phyloP scores from a whole-genome alignment of 2,329 filamentous ascomycete species.

The Xylariaceae sp. region DNA sequence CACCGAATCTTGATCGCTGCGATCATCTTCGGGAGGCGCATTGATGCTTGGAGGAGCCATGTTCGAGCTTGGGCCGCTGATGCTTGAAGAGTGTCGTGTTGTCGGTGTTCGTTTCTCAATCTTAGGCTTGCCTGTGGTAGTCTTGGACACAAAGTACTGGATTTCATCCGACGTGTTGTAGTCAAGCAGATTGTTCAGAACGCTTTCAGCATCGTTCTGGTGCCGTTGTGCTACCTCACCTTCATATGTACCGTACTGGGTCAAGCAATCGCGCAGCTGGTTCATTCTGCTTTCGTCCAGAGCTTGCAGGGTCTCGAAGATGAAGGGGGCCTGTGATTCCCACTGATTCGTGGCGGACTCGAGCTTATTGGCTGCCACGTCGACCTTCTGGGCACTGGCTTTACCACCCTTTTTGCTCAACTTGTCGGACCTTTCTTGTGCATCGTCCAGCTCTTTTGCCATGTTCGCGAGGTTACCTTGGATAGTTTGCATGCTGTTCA shows the following conservation, averaged over 20 bases:
- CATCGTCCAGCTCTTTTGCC: conserved; percentile 79
- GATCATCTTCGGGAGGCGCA: conserved; percentile 31
- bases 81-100: conserved; percentile 36
- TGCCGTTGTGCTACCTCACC: conserved; percentile 78
- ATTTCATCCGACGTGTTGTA: conserved; percentile 86
- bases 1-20: conserved; percentile 42
- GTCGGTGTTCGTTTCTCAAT: conserved; percentile 39
- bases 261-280: conserved; percentile 83
- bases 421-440: conserved; percentile 83
- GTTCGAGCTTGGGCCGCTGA: conserved; percentile 21
- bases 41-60: conserved; percentile 24
- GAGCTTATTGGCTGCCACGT: conserved; percentile 66
- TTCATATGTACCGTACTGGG: conserved; percentile 90
- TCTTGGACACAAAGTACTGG: conserved; percentile 57
- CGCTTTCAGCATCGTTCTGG: conserved; percentile 70
- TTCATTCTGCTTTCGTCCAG: conserved; percentile 87
- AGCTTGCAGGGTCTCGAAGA: conserved; percentile 89
- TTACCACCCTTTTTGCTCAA: conserved; percentile 73
- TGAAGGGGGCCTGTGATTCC: conserved; percentile 90
- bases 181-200: conserved; percentile 77
- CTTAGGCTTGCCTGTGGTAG: conserved; percentile 39
- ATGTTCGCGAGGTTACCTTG: conserved; percentile 75
- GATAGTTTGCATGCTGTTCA: conserved; percentile 75
- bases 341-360: conserved; percentile 80
- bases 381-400: conserved; percentile 72